These are phyloP conservation scores for Micractinium conductrix DNA, from an alignment of 139 green algal genomes.

Conservation along the genomic window DNA sequence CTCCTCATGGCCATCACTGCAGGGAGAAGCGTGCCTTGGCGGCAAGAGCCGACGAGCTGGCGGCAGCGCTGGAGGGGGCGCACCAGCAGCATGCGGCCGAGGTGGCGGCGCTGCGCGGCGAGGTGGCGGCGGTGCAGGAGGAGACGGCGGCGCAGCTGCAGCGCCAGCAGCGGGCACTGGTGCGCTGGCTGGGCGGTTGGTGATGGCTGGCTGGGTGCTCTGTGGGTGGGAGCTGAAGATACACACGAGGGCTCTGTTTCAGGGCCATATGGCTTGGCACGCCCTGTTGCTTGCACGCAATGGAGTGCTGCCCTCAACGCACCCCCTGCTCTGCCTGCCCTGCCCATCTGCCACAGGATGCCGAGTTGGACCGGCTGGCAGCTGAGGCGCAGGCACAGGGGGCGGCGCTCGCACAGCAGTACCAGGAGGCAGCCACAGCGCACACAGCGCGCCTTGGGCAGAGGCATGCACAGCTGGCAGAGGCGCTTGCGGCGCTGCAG, in stretches of 20 bases:
- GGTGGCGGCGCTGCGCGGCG: background rate
- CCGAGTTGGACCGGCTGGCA: background rate
- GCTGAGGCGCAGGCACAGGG: background rate
- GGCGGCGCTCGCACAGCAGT: background rate
- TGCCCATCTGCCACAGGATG: background rate
- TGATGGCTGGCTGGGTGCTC: too few species aligned
- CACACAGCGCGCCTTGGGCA: background rate
- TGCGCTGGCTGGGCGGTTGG: background rate
- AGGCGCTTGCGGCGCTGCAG: background rate
- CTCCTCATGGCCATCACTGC: background rate
- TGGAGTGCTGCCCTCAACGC: background rate
- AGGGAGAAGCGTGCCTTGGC: conserved; percentile 4
- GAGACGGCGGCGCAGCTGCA: background rate
- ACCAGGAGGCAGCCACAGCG: background rate
- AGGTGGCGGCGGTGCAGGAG: background rate
- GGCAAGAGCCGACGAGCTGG: background rate
- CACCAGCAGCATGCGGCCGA: conserved; percentile 1
- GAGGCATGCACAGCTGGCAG: background rate
- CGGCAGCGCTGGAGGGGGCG: background rate
- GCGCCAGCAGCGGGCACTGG: background rate
- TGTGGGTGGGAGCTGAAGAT: background rate
- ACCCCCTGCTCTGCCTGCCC: background rate
- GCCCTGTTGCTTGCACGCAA: background rate
- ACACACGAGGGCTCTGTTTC: background rate
- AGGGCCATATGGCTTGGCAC: background rate